A percentile compares a stretch with the other conserved stretches of the same genome.
Evolutionary conservation across 257 asterid species (phyloP).

Genomic region (Solanum neorickii): DNA sequence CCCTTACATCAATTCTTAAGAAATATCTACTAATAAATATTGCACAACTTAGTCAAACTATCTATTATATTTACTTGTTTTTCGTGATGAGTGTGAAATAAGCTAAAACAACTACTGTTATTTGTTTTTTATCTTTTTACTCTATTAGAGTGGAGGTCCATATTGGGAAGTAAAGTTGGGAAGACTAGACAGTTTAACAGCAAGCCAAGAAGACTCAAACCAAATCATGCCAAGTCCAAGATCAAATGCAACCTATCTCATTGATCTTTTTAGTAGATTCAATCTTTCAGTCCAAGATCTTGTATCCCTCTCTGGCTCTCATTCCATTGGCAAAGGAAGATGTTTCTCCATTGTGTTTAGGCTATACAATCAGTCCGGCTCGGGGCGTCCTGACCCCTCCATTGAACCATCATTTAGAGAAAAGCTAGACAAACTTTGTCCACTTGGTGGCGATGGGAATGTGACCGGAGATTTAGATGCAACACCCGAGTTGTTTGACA

Average conservation of each 20-base stretch:
- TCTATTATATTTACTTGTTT: background rate
- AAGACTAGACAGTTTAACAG: constrained; percentile 73
- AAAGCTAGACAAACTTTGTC: constrained; percentile 50
- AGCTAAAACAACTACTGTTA: background rate
- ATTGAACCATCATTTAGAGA: constrained; percentile 39
- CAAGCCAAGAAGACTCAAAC: constrained; percentile 69
- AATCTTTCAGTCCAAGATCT: constrained; percentile 59
- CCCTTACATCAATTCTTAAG: background rate
- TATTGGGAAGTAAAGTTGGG: constrained; percentile 81
- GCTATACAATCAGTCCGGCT: constrained; percentile 87
- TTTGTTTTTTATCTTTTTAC: background rate
- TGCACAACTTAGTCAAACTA: background rate
- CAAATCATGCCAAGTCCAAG: constrained; percentile 93
- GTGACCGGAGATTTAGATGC: constrained; percentile 65
- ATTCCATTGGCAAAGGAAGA: constrained; percentile 77
- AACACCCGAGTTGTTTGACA: constrained; percentile 57
- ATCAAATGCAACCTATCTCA: constrained; percentile 59
- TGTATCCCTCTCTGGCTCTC: constrained; percentile 95
- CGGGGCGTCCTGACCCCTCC: constrained; percentile 77
- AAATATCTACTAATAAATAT: background rate
- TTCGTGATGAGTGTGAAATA: background rate
- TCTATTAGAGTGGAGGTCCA: constrained; percentile 88
- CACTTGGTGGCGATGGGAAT: constrained; percentile 52
- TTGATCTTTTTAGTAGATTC: constrained; percentile 48
- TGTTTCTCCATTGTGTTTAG: constrained; percentile 79